phyloP scores from a whole-genome alignment of 306 rosid genomes.

The Echinosophora koreensis region DNA sequence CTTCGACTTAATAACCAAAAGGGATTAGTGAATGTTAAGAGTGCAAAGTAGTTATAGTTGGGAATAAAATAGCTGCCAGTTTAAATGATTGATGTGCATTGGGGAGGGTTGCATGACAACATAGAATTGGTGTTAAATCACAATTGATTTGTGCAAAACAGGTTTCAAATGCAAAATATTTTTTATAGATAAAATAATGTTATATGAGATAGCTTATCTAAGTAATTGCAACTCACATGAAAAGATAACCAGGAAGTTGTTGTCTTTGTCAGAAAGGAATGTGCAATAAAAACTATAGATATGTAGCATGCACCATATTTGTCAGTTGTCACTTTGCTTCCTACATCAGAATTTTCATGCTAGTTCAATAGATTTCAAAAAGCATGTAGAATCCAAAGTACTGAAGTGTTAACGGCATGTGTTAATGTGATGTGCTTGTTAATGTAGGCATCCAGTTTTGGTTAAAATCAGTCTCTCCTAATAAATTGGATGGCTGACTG shows the following conservation, averaged over 20 bases:
- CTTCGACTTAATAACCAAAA: not conserved
- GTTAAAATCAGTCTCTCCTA: not conserved
- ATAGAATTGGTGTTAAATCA: not conserved
- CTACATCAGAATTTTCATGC: not conserved
- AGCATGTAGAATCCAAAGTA: not conserved
- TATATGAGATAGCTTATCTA: not conserved
- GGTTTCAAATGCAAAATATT: not conserved
- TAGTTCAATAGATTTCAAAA: not conserved
- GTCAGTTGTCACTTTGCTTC: not conserved
- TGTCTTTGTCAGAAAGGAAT: not conserved
- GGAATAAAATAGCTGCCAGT: not conserved
- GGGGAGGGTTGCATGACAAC: not conserved
- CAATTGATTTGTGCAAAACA: not conserved
- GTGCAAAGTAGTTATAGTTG: not conserved
- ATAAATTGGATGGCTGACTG: conserved; percentile 8
- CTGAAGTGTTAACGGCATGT: not conserved
- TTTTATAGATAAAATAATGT: not conserved
- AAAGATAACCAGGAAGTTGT: not conserved
- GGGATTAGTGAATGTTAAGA: not conserved
- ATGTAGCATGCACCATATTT: not conserved
- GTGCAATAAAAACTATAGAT: not conserved
- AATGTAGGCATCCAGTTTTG: conserved; percentile 8
- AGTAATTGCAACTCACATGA: not conserved
- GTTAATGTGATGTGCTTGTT: conserved; percentile 4
- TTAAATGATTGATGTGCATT: not conserved